Conservation (phyloP, 768 basidiomycete genomes). For the Tephrocybe sp. region DNA sequence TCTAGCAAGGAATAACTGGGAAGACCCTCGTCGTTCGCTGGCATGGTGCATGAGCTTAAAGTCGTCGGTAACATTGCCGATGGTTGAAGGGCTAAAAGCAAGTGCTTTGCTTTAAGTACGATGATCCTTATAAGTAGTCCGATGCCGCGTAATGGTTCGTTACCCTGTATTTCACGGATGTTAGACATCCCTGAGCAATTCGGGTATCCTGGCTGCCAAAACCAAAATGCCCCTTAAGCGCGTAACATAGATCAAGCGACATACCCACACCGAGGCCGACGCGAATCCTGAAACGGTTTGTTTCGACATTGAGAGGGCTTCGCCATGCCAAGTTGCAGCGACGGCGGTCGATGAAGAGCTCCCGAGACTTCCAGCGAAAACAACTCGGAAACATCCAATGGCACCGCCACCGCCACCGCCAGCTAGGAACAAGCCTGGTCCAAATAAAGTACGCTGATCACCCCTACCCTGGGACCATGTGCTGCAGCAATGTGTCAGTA, state of each 20-base stretch:
- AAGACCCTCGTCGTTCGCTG: neutral
- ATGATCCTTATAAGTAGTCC: neutral
- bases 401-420: neutral
- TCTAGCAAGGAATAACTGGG: neutral
- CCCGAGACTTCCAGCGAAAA: too few relatives aligned
- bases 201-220: neutral
- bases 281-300: too few relatives aligned
- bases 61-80: neutral
- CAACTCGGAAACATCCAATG: too few relatives aligned
- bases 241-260: neutral
- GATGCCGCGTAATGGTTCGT: neutral
- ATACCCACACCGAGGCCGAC: neutral
- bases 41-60: neutral
- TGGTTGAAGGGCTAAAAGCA: neutral
- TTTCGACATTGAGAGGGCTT: too few relatives aligned
- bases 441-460: neutral
- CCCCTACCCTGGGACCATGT: neutral
- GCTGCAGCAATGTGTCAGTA: too few relatives aligned
- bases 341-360: too few relatives aligned
- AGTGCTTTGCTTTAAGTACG: neutral
- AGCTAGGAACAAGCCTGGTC: neutral
- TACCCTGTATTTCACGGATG: neutral
- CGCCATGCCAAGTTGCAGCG: too few relatives aligned
- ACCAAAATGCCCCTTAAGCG: neutral
- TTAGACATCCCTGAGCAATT: neutral